These are phyloP conservation scores for Botrytis galanthina DNA, from an alignment of 2,329 filamentous ascomycete species.

Conservation along the genomic window DNA sequence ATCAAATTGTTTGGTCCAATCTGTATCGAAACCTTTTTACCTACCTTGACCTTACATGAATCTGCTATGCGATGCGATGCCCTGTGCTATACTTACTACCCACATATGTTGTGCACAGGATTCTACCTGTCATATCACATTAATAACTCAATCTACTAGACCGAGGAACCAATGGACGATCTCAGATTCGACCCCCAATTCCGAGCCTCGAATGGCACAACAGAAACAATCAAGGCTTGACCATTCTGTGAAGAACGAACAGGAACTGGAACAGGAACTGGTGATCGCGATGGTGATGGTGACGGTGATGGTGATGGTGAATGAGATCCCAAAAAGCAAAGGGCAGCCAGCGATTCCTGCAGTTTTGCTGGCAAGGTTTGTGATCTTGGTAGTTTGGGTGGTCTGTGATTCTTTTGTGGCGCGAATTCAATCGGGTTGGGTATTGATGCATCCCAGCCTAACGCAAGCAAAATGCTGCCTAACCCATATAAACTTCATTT, in stretches of 20 bases:
- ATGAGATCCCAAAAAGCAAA: constrained; percentile 16
- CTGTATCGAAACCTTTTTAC: background rate
- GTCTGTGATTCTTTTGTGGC: constrained; percentile 19
- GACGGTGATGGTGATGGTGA: background rate
- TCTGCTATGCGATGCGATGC: constrained; percentile 12
- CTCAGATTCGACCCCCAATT: background rate
- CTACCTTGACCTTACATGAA: constrained; percentile 12
- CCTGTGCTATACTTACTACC: background rate
- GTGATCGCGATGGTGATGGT: background rate
- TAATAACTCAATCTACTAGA: background rate
- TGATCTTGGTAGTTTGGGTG: constrained; percentile 6
- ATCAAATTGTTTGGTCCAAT: background rate
- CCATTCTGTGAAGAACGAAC: background rate
- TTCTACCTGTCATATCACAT: background rate
- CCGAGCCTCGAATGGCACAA: constrained; percentile 3
- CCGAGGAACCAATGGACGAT: background rate
- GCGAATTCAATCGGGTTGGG: constrained; percentile 42
- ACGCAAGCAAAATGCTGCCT: constrained; percentile 17
- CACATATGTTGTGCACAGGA: constrained; percentile 12
- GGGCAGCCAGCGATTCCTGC: constrained; percentile 32
- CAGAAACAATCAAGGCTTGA: constrained; percentile 2
- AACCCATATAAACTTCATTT: constrained; percentile 13
- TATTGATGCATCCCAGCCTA: constrained; percentile 47
- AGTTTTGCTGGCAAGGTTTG: constrained; percentile 20
- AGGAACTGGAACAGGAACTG: background rate